Conservation (phyloP, 768 basidiomycete species). For the Thelephora ganbajun region DNA sequence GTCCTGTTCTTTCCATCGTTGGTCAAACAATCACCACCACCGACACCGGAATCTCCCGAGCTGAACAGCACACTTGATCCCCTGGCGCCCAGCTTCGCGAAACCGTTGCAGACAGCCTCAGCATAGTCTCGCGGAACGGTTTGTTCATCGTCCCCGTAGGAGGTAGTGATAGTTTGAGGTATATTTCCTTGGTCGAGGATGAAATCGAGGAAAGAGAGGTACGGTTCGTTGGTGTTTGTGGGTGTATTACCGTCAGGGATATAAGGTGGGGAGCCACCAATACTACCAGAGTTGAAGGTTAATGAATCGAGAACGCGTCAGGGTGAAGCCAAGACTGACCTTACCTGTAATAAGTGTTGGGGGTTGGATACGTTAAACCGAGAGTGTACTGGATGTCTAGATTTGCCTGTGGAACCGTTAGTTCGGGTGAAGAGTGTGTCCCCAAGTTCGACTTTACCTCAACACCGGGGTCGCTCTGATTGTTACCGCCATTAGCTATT, state of each 20-base stretch:
- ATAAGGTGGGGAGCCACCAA: conserved; percentile 47
- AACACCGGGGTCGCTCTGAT: conserved; percentile 35
- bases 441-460: conserved; percentile 42
- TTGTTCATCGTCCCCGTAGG: conserved; percentile 63
- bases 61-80: conserved; percentile 53
- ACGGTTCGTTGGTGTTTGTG: conserved; percentile 35
- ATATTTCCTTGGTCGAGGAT: conserved; percentile 29
- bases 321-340: conserved; percentile 42
- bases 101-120: conserved; percentile 37
- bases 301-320: conserved; percentile 19
- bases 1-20: conserved; percentile 44
- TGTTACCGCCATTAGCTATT: conserved; percentile 47
- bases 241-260: conserved; percentile 29
- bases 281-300: conserved; percentile 33
- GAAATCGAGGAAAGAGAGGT: conserved; percentile 43
- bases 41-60: conserved; percentile 59
- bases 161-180: conserved; percentile 51
- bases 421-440: neutral
- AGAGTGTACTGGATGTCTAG: conserved; percentile 15
- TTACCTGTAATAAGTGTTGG: conserved; percentile 24
- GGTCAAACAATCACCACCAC: conserved; percentile 47
- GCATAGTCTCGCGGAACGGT: conserved; percentile 55
- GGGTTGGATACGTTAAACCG: conserved; percentile 8
- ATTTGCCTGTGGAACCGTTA: conserved; percentile 5
- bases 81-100: conserved; percentile 60